Evolutionary conservation across 768 basidiomycete genomes (phyloP).

Genomic region (Amanita phalloides): DNA sequence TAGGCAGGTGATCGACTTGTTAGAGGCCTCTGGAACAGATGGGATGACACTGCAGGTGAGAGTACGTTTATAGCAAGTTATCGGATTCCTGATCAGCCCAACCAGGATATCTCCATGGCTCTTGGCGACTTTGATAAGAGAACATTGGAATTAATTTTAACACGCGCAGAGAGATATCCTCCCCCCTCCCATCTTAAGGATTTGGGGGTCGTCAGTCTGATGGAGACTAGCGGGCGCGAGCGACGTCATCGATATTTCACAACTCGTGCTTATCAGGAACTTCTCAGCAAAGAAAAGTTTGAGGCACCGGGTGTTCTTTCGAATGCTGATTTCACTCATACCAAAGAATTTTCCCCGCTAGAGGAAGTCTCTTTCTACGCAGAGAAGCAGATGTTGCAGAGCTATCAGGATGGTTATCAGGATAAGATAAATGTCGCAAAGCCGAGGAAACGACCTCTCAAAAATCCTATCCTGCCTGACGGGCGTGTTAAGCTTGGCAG

Average conservation of each 20-base stretch:
- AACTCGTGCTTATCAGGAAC: slow-evolving; percentile 48
- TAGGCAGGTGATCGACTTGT: slow-evolving; percentile 65
- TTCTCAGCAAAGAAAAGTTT: slow-evolving; percentile 57
- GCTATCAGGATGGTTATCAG: slow-evolving; percentile 42
- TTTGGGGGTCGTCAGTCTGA: slow-evolving; percentile 55
- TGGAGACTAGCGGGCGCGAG: slow-evolving; percentile 80
- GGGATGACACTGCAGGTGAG: slow-evolving; percentile 69
- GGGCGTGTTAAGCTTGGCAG: slow-evolving; percentile 48
- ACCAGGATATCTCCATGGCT: slow-evolving; percentile 50
- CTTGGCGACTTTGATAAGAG: slow-evolving; percentile 70
- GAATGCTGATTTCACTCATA: slow-evolving; percentile 34
- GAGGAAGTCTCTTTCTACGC: slow-evolving; percentile 46
- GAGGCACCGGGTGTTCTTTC: slow-evolving; percentile 33
- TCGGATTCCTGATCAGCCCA: not conserved
- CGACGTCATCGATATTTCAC: slow-evolving; percentile 83
- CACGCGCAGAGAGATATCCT: slow-evolving; percentile 49
- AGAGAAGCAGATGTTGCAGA: slow-evolving; percentile 25
- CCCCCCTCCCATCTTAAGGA: slow-evolving; percentile 68
- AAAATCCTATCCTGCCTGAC: slow-evolving; percentile 39
- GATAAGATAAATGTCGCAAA: slow-evolving; percentile 20
- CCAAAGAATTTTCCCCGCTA: slow-evolving; percentile 43
- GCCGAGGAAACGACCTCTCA: slow-evolving; percentile 22
- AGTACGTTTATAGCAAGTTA: not conserved
- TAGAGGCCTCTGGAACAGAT: slow-evolving; percentile 54
- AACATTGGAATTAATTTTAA: slow-evolving; percentile 72